Percentiles rank a stretch among this genome's conserved stretches.
These are phyloP conservation scores for Stagonosporopsis tanaceti DNA, from an alignment of 2,329 filamentous ascomycete genomes.

Conservation along the genomic window DNA sequence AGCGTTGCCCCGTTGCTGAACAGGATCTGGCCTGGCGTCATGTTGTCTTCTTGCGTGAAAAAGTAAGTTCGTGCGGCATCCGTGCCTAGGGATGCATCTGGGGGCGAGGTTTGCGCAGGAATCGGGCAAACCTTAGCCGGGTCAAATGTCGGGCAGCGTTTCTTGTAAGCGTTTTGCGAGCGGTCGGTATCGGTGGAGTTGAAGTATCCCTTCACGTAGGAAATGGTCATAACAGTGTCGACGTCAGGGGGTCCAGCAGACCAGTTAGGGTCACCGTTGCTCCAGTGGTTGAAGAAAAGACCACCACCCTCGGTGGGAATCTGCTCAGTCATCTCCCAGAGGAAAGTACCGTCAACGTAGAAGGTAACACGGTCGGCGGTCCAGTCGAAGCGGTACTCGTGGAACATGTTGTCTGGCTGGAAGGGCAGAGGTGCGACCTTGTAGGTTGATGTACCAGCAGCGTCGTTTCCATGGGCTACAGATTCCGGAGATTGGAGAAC, in stretches of 20 bases:
- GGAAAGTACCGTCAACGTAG: slow-evolving; percentile 69
- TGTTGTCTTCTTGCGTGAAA: slow-evolving; percentile 38
- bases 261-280: slow-evolving; percentile 76
- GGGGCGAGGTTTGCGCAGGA: slow-evolving; percentile 41
- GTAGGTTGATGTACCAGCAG: slow-evolving; percentile 66
- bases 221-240: slow-evolving; percentile 70
- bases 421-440: slow-evolving; percentile 68
- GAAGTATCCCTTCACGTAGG: slow-evolving; percentile 81
- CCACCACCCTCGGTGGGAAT: slow-evolving; percentile 70
- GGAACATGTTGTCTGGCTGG: slow-evolving; percentile 69
- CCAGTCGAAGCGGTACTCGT: slow-evolving; percentile 85
- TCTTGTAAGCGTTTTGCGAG: slow-evolving; percentile 39
- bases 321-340: slow-evolving; percentile 64
- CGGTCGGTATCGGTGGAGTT: slow-evolving; percentile 65
- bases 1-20: slow-evolving; percentile 32
- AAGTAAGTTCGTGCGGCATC: slow-evolving; percentile 47
- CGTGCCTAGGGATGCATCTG: slow-evolving; percentile 36
- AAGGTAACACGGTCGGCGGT: slow-evolving; percentile 68
- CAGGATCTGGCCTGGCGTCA: slow-evolving; percentile 41
- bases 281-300: slow-evolving; percentile 78
- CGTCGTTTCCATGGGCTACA: slow-evolving; percentile 67
- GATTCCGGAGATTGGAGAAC: slow-evolving; percentile 75
- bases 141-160: slow-evolving; percentile 42
- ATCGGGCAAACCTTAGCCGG: slow-evolving; percentile 44
- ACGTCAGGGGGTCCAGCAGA: slow-evolving; percentile 71